phyloP scores from a whole-genome alignment of 768 basidiomycete species.

The Rhizopogon sp. region DNA sequence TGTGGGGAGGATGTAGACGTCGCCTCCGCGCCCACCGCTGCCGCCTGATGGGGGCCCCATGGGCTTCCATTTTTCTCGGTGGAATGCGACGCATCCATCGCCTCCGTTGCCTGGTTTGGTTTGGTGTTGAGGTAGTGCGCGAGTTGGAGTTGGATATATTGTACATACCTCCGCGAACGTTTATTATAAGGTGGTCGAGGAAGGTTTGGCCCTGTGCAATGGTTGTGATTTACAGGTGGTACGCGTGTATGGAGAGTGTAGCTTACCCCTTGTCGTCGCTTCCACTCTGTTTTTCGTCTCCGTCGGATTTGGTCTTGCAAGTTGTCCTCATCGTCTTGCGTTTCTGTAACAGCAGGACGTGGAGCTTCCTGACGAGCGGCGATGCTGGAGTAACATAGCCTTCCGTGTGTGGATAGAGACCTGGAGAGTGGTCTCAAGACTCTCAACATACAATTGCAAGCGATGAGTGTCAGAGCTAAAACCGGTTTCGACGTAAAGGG shows the following conservation, averaged over 20 bases:
- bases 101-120: slow-evolving; percentile 69
- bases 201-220: slow-evolving; percentile 63
- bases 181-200: slow-evolving; percentile 78
- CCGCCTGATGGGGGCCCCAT: slow-evolving; percentile 92
- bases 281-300: slow-evolving; percentile 66
- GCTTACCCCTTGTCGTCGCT: slow-evolving; percentile 64
- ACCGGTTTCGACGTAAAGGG: neutral
- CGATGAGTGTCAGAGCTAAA: neutral
- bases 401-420: neutral
- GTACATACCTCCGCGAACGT: slow-evolving; percentile 63
- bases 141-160: neutral
- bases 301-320: slow-evolving; percentile 20
- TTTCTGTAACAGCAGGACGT: neutral
- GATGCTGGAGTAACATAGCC: neutral
- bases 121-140: slow-evolving; percentile 3
- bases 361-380: neutral
- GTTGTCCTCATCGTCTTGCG: neutral
- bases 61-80: slow-evolving; percentile 81
- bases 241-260: neutral
- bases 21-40: slow-evolving; percentile 85
- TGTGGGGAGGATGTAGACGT: slow-evolving; percentile 80
- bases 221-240: slow-evolving; percentile 5
- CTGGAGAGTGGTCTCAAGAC: slow-evolving; percentile 9
- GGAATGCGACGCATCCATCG: slow-evolving; percentile 88
- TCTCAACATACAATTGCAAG: slow-evolving; percentile 9